Evolutionary conservation across 176 grass and related monocot genomes (phyloP), one percentile per base, ranked within the genome.

Genomic region (Metroxylon sagu): DNA sequence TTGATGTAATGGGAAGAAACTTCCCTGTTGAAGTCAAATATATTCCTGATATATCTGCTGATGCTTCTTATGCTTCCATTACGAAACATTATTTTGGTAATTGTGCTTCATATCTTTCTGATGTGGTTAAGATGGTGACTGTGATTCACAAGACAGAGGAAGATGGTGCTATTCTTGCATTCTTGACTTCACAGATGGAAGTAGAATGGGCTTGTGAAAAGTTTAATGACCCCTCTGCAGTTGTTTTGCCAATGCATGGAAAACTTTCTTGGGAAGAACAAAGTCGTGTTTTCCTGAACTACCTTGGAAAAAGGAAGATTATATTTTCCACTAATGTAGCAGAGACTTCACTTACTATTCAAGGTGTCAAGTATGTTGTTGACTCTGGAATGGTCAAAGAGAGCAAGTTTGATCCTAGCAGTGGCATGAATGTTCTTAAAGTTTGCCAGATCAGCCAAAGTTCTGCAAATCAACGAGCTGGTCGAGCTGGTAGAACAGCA

Each of bases 21-120:
- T 97, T 97, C 65, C 92, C 92, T 54, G 92, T 97, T 70, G 92
- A 88, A 71, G 72, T 91, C 68, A 88, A 82, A 65, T 96, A 96
- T 80, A 64, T 97, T 16, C 77, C 80, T 7, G 82, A 80, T 55
- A 27, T 85, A 74, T 78, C 76, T 74, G 16, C 57, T 6, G 74
- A 78, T 18, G 49, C 35, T 72, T 68, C 61, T 21, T 80, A 48
- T 65, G 74, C 62, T 85, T n/a, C 57, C 48, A 23, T 58, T 50
- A 15, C 58, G 49, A 82, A 75, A 19, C 49, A 49, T 16, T 31
- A 60, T 3, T 63, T 28, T 79, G 51, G 57, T 75, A 48, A 67
- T 76, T 85, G 57, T 82, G 75, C 75, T 79, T 72, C 65, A 7
- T 97, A 97, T 85, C 75, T 91, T 58, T 80, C 61, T 65, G 78